Evolutionary conservation across 2,329 filamentous ascomycete genomes (phyloP).

Genomic region (Xylaria digitata): DNA sequence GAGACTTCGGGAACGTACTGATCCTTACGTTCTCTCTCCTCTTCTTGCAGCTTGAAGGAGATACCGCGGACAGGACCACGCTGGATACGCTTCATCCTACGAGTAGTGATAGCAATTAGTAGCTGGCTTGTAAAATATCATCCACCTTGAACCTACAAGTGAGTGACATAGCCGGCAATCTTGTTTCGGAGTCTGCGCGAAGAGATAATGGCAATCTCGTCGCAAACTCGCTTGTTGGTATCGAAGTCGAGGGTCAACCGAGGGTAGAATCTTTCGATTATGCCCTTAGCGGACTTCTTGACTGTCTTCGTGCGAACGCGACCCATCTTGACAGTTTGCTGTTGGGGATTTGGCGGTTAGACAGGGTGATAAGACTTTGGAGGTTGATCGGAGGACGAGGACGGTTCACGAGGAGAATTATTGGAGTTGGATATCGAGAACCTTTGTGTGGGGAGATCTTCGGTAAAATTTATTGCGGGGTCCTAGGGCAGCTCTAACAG

Average conservation of each 20-base stretch:
- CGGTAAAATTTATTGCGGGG: slow-evolving; percentile 44
- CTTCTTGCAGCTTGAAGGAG: slow-evolving; percentile 60
- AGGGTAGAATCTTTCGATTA: slow-evolving; percentile 78
- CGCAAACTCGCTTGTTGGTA: slow-evolving; percentile 99
- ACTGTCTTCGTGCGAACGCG: slow-evolving; percentile 77
- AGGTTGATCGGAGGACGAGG: slow-evolving; percentile 42
- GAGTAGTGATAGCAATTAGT: slow-evolving; percentile 20
- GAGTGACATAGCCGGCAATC: slow-evolving; percentile 98
- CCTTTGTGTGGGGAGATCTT: slow-evolving; percentile 47
- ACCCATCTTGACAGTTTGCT: slow-evolving; percentile 69
- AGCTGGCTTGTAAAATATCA: too few relatives aligned
- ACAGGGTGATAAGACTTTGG: slow-evolving; percentile 42
- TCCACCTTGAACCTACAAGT: slow-evolving; percentile 60
- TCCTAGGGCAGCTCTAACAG: slow-evolving; percentile 49
- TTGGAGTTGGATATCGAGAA: slow-evolving; percentile 39
- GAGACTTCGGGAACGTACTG: slow-evolving; percentile 99
- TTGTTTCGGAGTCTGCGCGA: slow-evolving; percentile 99
- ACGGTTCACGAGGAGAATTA: slow-evolving; percentile 36
- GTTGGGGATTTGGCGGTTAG: slow-evolving; percentile 28
- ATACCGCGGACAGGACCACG: too few relatives aligned
- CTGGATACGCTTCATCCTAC: slow-evolving; percentile 90
- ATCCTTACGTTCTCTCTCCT: slow-evolving; percentile 99
- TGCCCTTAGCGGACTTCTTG: slow-evolving; percentile 93
- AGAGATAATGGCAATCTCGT: slow-evolving; percentile 99
- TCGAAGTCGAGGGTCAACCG: slow-evolving; percentile 99